Base-by-base conservation (phyloP, 805 yeast species). In the Yarrowia divulgata region DNA sequence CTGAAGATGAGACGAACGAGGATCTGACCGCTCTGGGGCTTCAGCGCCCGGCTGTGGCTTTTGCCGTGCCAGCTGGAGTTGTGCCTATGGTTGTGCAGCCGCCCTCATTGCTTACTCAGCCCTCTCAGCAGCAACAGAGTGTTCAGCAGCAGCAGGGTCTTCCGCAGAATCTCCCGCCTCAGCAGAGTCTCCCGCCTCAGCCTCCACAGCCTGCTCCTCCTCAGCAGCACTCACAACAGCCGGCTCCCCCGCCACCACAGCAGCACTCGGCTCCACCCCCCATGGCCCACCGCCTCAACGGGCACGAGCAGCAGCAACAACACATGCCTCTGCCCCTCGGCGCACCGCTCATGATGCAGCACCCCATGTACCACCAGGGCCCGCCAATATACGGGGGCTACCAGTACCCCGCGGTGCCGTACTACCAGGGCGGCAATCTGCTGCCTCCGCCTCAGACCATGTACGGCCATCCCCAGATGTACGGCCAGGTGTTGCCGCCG, bases 11-110 rank as follows among this genome's bases (percentile, higher is more conserved):
- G 77, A 82, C 89, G 13, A 81, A 83, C 48, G 89, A 87, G 29
- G 98, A 95, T 77, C 79, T 95, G 68, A 81, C 77, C 71, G 89
- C 87, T 46, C 81, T 91, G 86, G 90, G 91, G 7, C 71, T 77
- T 48, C 70, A 60, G 23, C 34, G 66, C 3, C 66, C 66, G 10
- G 52, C 50, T 3, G 66, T 45, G 7, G 40, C 52, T 3, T 60
- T 60, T 19, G 12, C 52, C 5, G 52, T 45, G 32, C 34, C 66
- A 8, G 52, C 45, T 1, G 66, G 66, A 2, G 34, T 60, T 39
- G 42, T 60, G 66, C 66, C 52, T 8, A 12, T 60, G 52, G 19
- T 6, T 2, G 42, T 43, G 49, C 42, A 23, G 10, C 49, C 35
- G 4, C 48, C 13, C 10, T 37, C 63, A n/a, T n/a, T n/a, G n/a